Evolutionary conservation across 805 yeast species (phyloP).

Genomic region (Metschnikowia bowlesiae): DNA sequence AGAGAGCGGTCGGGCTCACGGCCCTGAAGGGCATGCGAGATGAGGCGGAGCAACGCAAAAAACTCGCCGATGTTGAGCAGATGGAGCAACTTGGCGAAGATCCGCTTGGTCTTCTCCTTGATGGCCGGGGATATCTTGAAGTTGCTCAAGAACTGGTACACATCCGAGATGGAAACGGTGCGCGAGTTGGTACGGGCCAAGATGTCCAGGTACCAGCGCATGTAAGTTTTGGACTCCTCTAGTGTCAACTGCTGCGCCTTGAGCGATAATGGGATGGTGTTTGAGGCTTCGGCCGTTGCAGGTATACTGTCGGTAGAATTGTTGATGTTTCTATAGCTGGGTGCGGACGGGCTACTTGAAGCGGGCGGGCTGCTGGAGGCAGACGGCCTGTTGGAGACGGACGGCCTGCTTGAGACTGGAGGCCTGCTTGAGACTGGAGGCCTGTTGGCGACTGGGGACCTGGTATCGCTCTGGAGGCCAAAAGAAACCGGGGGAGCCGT

Average conservation of each 20-base stretch:
- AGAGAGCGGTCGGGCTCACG: slow-evolving; percentile 49
- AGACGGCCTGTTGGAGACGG: neutral
- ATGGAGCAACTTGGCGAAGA: slow-evolving; percentile 48
- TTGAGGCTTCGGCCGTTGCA: slow-evolving; percentile 27
- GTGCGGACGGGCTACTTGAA: slow-evolving; percentile 3
- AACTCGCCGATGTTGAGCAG: slow-evolving; percentile 84
- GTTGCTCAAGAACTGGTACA: slow-evolving; percentile 72
- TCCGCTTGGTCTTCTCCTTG: slow-evolving; percentile 46
- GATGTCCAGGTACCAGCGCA: slow-evolving; percentile 90
- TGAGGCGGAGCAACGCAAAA: slow-evolving; percentile 76
- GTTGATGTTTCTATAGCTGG: slow-evolving; percentile 5
- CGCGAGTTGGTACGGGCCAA: slow-evolving; percentile 65
- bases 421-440: too few relatives aligned
- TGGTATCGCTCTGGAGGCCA: neutral
- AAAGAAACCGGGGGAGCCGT: neutral
- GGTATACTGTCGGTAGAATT: slow-evolving; percentile 15
- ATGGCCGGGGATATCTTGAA: slow-evolving; percentile 57
- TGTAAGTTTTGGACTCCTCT: slow-evolving; percentile 78
- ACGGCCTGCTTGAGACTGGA: too few relatives aligned
- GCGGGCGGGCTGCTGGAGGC: slow-evolving; percentile 11
- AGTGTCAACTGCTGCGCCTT: slow-evolving; percentile 63
- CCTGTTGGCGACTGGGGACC: too few relatives aligned
- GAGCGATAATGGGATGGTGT: slow-evolving; percentile 57
- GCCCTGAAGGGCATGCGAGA: slow-evolving; percentile 65
- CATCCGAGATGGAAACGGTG: slow-evolving; percentile 68